Evolutionary conservation across 1,284 basidiomycete species (phyloP), one percentile per base, ranked within the genome.

Genomic region (Lentinula novae-zelandiae): DNA sequence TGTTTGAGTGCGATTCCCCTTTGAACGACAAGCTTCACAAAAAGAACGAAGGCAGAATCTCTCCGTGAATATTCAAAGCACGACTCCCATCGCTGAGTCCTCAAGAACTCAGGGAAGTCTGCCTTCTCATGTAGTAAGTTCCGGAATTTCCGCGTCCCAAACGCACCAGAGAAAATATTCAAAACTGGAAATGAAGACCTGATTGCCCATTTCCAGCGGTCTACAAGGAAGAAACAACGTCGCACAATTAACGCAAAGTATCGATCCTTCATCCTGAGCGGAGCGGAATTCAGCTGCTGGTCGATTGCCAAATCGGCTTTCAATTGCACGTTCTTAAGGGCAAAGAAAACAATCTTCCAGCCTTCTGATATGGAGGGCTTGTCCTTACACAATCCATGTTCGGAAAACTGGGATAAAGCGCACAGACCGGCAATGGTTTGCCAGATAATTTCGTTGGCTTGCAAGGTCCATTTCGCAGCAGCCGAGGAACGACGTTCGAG

Each of bases 51-150:
- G 5, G 92, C 85, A 1, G 89, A 87, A 65, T 96, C 94, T 12
- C 72, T 72, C 27, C 74, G 72, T 22, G 81, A 76, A 54, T 82
- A 80, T n/a, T 78, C 72, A 12, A 76, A 78, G 1, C 93, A 77
- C 10, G 86, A 74, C 1, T 73, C 71, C 68, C 86, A 78, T 67
- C 92, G 80, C 59, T 82, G 81, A 15, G 85, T 70, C 17, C 83
- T 78, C 60, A 98, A 79, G 72, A 96, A 97, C 2, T 77, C 74
- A 1, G 95, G 92, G 67, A 90, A 95, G 63, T 92, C 91, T 55
- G 85, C 77, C 20, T 67, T 69, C 69, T 98, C 95, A 15, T 85
- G 85, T 0, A 83, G 80, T 36, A 98, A 79, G 70, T 94, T 92
- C 13, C 85, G 81, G 62, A 95, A 92, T 58, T 87, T 86, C 31